These are phyloP conservation scores for Ceriops zippeliana DNA, from an alignment of 345 rosid species.

Conservation along the genomic window DNA sequence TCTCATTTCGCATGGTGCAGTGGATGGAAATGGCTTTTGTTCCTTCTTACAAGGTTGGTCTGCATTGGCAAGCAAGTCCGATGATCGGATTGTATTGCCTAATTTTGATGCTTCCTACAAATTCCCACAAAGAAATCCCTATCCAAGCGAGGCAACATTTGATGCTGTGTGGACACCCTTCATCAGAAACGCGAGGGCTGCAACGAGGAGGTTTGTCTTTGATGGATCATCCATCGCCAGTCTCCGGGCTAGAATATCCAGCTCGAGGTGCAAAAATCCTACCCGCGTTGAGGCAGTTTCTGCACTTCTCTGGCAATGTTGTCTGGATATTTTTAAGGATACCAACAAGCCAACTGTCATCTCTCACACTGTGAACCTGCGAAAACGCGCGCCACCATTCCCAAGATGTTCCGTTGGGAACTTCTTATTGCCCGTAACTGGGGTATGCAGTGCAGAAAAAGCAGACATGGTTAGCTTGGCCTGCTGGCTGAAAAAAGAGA, in stretches of 20 bases:
- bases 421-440: not conserved
- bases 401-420: not conserved
- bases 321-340: not conserved
- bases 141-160: not conserved
- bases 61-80: conserved; percentile 17
- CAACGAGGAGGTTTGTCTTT: conserved; percentile 1
- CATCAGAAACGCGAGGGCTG: not conserved
- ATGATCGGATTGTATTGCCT: conserved; percentile 13
- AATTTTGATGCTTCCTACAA: conserved; percentile 29
- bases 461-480: too few relatives aligned
- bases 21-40: conserved; percentile 38
- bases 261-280: not conserved
- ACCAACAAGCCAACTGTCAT: not conserved
- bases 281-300: not conserved
- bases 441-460: too few relatives aligned
- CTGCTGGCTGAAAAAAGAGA: too few relatives aligned
- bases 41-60: conserved; percentile 44
- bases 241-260: not conserved
- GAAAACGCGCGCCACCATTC: not conserved
- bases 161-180: not conserved
- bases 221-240: not conserved
- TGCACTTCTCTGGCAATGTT: conserved; percentile 2
- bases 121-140: conserved; percentile 22
- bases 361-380: not conserved
- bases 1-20: conserved; percentile 39